Conservation (phyloP, 2,329 filamentous ascomycete genomes). For the Fusarium nanum region DNA sequence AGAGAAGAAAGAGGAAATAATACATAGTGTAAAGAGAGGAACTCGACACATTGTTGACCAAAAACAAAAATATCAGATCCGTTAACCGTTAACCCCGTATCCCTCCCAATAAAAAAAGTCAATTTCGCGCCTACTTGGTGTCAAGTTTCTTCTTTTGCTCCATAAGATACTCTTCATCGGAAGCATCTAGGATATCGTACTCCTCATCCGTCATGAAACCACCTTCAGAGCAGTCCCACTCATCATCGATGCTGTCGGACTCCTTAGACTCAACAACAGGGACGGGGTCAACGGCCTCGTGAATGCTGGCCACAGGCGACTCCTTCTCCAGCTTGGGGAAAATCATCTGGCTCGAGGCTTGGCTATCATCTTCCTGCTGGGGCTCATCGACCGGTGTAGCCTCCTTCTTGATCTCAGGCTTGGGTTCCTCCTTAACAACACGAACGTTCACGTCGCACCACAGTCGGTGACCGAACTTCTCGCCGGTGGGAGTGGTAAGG, state of each 20-base stretch:
- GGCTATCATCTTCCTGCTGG: constrained; percentile 51
- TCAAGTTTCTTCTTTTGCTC: constrained; percentile 61
- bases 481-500: constrained; percentile 81
- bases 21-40: constrained; percentile 41
- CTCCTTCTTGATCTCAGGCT: constrained; percentile 45
- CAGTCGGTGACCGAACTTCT: constrained; percentile 89
- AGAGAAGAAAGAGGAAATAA: constrained; percentile 42
- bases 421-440: constrained; percentile 51
- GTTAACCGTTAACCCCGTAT: constrained; percentile 32
- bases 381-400: constrained; percentile 32
- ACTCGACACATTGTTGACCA: constrained; percentile 27
- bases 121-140: constrained; percentile 51
- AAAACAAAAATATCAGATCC: constrained; percentile 29
- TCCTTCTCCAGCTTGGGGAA: constrained; percentile 98
- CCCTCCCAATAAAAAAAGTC: constrained; percentile 28
- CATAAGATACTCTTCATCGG: constrained; percentile 83
- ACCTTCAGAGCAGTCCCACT: constrained; percentile 72
- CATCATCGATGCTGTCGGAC: constrained; percentile 67
- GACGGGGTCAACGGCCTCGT: constrained; percentile 70
- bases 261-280: constrained; percentile 64
- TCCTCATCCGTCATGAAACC: constrained; percentile 97
- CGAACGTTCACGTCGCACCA: constrained; percentile 92
- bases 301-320: constrained; percentile 83
- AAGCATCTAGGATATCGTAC: constrained; percentile 96
- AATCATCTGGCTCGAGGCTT: constrained; percentile 76